Evolutionary conservation across 805 yeast species (phyloP), one percentile per base, ranked within the genome.

Genomic region (Cyberlindnera xishuangbannaensis): DNA sequence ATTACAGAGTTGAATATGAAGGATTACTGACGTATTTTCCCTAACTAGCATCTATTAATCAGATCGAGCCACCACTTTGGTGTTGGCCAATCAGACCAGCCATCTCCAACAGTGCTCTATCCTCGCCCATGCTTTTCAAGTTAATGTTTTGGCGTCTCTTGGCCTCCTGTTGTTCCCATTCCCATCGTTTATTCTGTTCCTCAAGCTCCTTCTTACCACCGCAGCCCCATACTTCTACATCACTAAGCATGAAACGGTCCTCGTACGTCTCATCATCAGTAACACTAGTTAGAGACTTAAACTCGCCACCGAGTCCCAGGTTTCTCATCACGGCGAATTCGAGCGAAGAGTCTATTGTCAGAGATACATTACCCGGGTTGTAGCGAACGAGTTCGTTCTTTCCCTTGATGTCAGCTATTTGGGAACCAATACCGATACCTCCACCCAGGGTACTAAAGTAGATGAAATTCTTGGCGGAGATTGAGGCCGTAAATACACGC

Each of bases 81-180:
- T 64, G 50, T 28, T 65, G 65, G 0, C 79, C 78, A 10, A 76
- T 64, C 4, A 76, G 37, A 0, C 82, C 80, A 0, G 85, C 96
- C 85, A 88, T 71, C 45, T 87, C 97, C 41, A 88, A 59, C 30
- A 88, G 63, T 1, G 95, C 95, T 36, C 86, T 59, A 33, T 86
- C 95, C 47, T 88, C 97, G 2, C 83, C 83, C 44, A 82, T 52
- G 36, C 70, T 72, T 33, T 71, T 67, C 20, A 78, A 44, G 49
- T 87, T 85, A 3, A 87, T 71, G 18, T 73, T 67, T 47, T 80
- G 82, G 33, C 97, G 65, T 23, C 86, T 78, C 45, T 76, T 71
- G 0, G 95, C 95, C 53, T 86, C 95, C 30, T 76, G 65, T 50
- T 80, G 82, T 52, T 90, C 97, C 96, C 96, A 87, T 47, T 80